Evolutionary conservation across 176 grass and related monocot genomes (phyloP).

Genomic region (Otatea glauca): DNA sequence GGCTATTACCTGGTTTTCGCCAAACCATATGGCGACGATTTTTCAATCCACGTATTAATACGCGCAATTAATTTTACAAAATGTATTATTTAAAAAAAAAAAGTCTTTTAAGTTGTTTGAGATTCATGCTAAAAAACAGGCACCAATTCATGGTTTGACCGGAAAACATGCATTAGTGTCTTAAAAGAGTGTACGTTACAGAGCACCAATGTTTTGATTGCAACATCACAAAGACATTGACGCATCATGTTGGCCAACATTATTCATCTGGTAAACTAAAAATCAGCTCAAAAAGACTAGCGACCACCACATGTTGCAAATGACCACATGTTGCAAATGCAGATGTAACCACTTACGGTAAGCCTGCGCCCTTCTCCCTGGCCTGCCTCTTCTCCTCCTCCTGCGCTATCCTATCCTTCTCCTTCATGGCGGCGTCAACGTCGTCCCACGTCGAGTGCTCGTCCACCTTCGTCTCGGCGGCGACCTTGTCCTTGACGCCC

Average conservation of each 20-base stretch:
- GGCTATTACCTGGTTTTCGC: too few species aligned
- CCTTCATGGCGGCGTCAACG: constrained; percentile 32
- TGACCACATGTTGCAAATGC: neutral
- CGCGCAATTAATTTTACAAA: too few species aligned
- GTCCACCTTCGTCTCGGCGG: neutral
- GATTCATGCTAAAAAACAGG: neutral
- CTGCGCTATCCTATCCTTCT: constrained; percentile 39
- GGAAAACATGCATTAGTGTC: neutral
- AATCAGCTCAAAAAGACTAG: neutral
- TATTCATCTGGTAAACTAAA: neutral
- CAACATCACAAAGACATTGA: neutral
- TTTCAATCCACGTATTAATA: too few species aligned
- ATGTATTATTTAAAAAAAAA: too few species aligned
- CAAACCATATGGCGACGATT: too few species aligned
- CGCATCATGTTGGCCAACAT: neutral
- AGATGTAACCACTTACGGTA: neutral
- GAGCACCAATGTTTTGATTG: neutral
- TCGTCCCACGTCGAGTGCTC: constrained; percentile 32
- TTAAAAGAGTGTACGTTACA: neutral
- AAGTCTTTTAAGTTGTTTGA: neutral
- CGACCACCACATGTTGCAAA: too few species aligned
- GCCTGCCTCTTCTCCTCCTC: constrained; percentile 49
- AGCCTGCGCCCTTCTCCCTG: constrained; percentile 54
- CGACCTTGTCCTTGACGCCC: constrained; percentile 47
- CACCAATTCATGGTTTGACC: neutral